Evolutionary conservation across 2,329 filamentous ascomycete species (phyloP), one percentile per base, ranked within the genome.

Genomic region (Stagonosporopsis vannaccii): DNA sequence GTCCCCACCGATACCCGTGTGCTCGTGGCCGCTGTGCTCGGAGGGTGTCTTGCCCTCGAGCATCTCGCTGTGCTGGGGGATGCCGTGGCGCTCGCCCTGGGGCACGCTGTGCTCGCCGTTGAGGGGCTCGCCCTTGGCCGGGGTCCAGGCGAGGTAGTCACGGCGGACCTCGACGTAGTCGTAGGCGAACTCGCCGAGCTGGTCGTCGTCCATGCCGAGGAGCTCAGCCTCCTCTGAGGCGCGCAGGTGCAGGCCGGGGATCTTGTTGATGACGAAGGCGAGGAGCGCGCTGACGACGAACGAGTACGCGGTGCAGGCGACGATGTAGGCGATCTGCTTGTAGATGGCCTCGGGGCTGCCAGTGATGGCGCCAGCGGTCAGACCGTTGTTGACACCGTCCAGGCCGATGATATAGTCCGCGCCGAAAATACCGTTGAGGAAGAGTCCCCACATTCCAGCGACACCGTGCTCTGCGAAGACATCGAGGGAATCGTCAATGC

Each of bases 381-480:
- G 63, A 50, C 84, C 87, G 36, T 84, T 87, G 82, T 92, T 94
- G 71, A 83, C 82, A 56, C 90, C 90, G 72, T 93, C 90, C 32
- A 94, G 87, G 50, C 83, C 82, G 48, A 90, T 87, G 63, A 93
- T 90, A 77, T 90, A 88, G 70, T 88, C 84, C 61, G 89, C 87
- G 65, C 85, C 90, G 72, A 94, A 92, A 61, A 94, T 78, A 61
- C 88, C 90, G 53, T 91, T 94, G 77, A 91, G 82, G 57, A 92
- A 77, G 68, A 96, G 90, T 46, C 92, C 92, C 55, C 89, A 83
- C 63, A 95, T 91, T 63, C 92, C 92, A 44, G 92, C 91, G 61
- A 96, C 80, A 70, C 86, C 91, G 84, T 96, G 92, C 78, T 95
- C 91, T 65, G 92, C 92, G 78, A 96, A 95, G 69, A 96, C 88